A percentile compares a stretch with the other conserved stretches of the same genome.
phyloP scores from a whole-genome alignment of 2,329 filamentous ascomycete species.

The Alternaria angustiovoidea region DNA sequence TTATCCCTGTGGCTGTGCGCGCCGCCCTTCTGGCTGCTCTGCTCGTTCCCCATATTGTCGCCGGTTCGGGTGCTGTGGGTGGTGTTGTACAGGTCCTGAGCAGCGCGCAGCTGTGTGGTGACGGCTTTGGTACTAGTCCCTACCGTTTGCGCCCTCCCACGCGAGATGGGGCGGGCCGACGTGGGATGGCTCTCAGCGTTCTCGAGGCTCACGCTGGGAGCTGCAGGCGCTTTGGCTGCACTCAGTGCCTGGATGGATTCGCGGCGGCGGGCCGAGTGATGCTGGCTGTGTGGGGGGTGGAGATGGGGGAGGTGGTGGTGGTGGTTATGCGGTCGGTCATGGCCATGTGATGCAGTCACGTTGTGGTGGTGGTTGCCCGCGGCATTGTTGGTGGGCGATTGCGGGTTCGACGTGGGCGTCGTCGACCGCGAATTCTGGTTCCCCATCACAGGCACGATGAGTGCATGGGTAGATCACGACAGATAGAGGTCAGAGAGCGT shows the following conservation, averaged over 20 bases:
- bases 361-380: neutral
- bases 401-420: conserved; percentile 32
- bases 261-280: conserved; percentile 45
- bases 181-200: conserved; percentile 45
- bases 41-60: conserved; percentile 52
- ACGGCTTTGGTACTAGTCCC: conserved; percentile 31
- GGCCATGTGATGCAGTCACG: conserved; percentile 34
- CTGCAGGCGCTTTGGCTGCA: conserved; percentile 48
- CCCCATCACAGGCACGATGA: conserved; percentile 35
- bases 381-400: conserved; percentile 28
- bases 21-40: conserved; percentile 42
- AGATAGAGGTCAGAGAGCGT: conserved; percentile 6
- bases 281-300: conserved; percentile 25
- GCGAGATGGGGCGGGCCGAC: conserved; percentile 36
- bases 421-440: conserved; percentile 45
- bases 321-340: conserved; percentile 16
- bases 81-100: conserved; percentile 36
- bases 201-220: conserved; percentile 50
- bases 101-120: conserved; percentile 41
- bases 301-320: conserved; percentile 19
- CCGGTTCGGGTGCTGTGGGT: neutral
- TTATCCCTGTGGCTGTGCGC: conserved; percentile 12
- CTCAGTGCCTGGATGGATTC: conserved; percentile 53
- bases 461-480: neutral
- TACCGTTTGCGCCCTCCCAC: conserved; percentile 40